Base-by-base conservation (phyloP, 306 rosid species). In the Ceratonia siliqua region DNA sequence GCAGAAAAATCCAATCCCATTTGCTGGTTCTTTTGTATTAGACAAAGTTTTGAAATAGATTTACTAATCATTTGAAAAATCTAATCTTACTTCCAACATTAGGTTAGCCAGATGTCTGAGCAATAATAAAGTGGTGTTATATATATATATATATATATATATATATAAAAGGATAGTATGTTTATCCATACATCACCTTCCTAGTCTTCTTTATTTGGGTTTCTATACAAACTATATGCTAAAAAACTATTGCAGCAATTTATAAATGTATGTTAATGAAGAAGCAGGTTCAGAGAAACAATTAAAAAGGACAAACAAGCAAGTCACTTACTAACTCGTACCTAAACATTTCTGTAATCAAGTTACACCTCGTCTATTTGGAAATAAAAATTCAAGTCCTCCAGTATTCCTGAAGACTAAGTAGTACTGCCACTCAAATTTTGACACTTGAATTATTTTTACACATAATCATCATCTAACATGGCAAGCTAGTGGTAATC, bases 21-120 rank as follows among this genome's bases (percentile, higher is more conserved):
- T 43, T 10, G 17, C 28, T 20, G 30, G 6, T 62, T 36, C 27
- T 2, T 20, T 62, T 35, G 9, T 58, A 17, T 63, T 11, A 42
- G 46, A 67, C 15, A 76, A 76, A 30, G 5, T 15, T 13, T 43
- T 63, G 33, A 75, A 38, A 38, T 27, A 18, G 14, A 49, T 45
- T 61, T 46, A 3, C 41, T n/a, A 48, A 24, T 49, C 52, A 74
- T 61, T 61, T 61, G 70, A 36, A 62, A 73, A 74, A 46, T 48
- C 70, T 33, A 74, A 62, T 7, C 53, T 48, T 49, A 22, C 68
- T 49, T 35, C 42, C 61, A 62, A 33, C n/a, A 22, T 17, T 74
- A 35, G 53, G 68, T 62, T 18, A 36, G 68, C 48, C 30, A 62
- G 2, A 18, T 4, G 30, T 42, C 9, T 39, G 53, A 24, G 36